These are phyloP conservation scores for Albophoma yamanashiensis DNA, from an alignment of 2,329 filamentous ascomycete species.

Conservation along the genomic window DNA sequence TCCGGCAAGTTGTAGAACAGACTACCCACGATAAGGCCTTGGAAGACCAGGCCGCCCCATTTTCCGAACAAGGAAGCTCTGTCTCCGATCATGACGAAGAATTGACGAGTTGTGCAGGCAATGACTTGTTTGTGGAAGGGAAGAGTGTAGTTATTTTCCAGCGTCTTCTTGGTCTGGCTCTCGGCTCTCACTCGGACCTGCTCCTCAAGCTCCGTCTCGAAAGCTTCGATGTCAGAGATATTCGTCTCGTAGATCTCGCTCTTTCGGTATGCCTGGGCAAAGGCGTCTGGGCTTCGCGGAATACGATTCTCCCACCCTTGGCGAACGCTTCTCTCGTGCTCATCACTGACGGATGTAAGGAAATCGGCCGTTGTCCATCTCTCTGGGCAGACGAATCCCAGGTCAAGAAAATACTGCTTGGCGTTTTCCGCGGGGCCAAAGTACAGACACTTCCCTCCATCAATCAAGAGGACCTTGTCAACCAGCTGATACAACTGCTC, in stretches of 20 bases:
- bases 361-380: slow-evolving; percentile 67
- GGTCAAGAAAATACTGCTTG: slow-evolving; percentile 56
- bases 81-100: slow-evolving; percentile 71
- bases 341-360: slow-evolving; percentile 67
- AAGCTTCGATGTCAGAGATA: slow-evolving; percentile 50
- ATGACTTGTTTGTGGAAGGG: slow-evolving; percentile 63
- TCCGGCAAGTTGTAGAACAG: slow-evolving; percentile 61
- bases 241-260: slow-evolving; percentile 52
- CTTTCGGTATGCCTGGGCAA: slow-evolving; percentile 53
- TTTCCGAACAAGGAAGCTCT: slow-evolving; percentile 68
- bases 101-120: slow-evolving; percentile 61
- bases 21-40: slow-evolving; percentile 65
- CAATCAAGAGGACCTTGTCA: slow-evolving; percentile 69
- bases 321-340: slow-evolving; percentile 58
- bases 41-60: slow-evolving; percentile 66
- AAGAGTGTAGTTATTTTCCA: slow-evolving; percentile 65
- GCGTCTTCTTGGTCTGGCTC: slow-evolving; percentile 57
- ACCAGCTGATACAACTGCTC: slow-evolving; percentile 57
- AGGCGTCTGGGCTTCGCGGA: slow-evolving; percentile 58
- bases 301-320: slow-evolving; percentile 53
- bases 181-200: slow-evolving; percentile 31
- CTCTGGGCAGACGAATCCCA: slow-evolving; percentile 63
- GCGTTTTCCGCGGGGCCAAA: slow-evolving; percentile 55
- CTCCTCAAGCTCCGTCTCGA: slow-evolving; percentile 49
- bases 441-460: slow-evolving; percentile 60